A percentile compares a stretch with the other conserved stretches of the same genome.
phyloP scores from a whole-genome alignment of 495 filamentous ascomycete species.

The Staphylotrichum tortipilum region DNA sequence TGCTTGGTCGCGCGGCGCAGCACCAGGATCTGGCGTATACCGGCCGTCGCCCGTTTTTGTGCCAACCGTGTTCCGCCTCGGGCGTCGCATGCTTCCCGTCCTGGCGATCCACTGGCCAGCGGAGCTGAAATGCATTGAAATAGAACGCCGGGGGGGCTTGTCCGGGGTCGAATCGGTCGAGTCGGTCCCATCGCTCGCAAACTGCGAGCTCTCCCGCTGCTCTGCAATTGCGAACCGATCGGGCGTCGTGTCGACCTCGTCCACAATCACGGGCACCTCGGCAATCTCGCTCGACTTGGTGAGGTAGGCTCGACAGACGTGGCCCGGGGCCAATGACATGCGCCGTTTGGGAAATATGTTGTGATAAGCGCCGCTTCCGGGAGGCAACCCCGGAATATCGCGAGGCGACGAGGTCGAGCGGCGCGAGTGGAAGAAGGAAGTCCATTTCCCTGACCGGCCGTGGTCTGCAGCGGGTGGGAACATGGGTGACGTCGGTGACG shows the following conservation, averaged over 20 bases:
- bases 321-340: constrained; percentile 15
- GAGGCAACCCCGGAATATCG: constrained; percentile 14
- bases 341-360: constrained; percentile 22
- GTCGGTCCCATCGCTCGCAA: constrained; percentile 10
- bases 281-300: constrained; percentile 24
- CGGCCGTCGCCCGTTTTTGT: constrained; percentile 32
- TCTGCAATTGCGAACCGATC: constrained; percentile 1
- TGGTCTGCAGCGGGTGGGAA: constrained; percentile 5
- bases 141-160: constrained; percentile 36
- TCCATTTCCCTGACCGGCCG: constrained; percentile 26
- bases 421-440: constrained; percentile 40
- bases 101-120: constrained; percentile 42
- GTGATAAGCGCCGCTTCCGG: constrained; percentile 19
- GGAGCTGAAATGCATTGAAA: constrained; percentile 48
- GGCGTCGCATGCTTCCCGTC: constrained; percentile 40
- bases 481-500: constrained; percentile 8
- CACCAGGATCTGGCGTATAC: constrained; percentile 38
- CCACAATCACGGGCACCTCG: constrained; percentile 5
- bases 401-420: constrained; percentile 12
- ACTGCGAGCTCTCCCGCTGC: constrained; percentile 3
- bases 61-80: constrained; percentile 32
- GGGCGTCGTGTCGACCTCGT: constrained; percentile 7
- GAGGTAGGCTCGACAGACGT: constrained; percentile 22
- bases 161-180: constrained; percentile 26
- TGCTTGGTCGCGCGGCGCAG: constrained; percentile 12